Evolutionary conservation across 2,329 filamentous ascomycete genomes (phyloP), one percentile per base, ranked within the genome.

Genomic region (Penicillium digitatum): DNA sequence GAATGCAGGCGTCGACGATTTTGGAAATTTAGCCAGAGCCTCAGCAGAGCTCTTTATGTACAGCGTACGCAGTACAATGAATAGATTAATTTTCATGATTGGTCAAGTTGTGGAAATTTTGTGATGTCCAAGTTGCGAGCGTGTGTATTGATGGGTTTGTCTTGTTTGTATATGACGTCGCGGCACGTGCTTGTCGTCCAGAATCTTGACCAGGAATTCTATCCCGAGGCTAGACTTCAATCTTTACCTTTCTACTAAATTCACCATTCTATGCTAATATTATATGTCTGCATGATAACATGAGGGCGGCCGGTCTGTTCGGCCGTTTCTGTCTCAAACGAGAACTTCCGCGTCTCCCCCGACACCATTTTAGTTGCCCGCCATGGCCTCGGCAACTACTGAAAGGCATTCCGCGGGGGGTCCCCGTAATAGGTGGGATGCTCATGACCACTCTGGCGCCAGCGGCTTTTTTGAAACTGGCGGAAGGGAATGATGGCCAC

Each of bases 391-490:
- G 62, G 42, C 63, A 56, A 16, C 54, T 50, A 40, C 40, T 48
- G 32, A 57, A 57, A 58, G 55, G 40, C 45, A 37, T 55, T 40
- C 62, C 62, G 48, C 61, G 56, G 45, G 58, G 66, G 62, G 55
- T 52, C 6, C 64, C 69, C 22, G 44, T 69, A 40, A 51, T 64
- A 58, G 62, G 70, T 32, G 63, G 62, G 20, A 46, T 76, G 18
- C 55, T 77, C 4, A 64, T 74, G 52, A 76, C 77, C n/a, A 72
- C 74, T 7, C 71, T 87, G 48, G 81, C 78, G 24, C 82, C 84
- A 0, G 79, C 78, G 5, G 82, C 80, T 1, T 85, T 87, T 59
- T 79, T 87, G 37, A 75, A 81, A 52, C 73, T 87, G 40, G 79
- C 79, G 46, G 77, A 83, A 58, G 75, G 81, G 42, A 73, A 79